These are phyloP conservation scores for Clavispora asparagi DNA, from an alignment of 805 yeast genomes.

Conservation along the genomic window DNA sequence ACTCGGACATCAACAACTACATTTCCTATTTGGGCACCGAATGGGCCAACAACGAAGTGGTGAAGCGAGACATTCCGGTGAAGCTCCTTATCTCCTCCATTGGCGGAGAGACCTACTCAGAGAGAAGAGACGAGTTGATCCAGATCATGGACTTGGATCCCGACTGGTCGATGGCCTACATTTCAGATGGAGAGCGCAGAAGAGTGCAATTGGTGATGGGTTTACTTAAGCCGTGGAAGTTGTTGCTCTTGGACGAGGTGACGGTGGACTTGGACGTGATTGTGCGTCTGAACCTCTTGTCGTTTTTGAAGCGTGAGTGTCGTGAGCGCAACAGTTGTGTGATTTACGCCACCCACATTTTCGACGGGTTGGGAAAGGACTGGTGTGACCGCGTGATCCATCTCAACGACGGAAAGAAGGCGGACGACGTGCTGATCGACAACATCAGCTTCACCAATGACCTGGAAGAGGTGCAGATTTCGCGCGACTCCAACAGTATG, in stretches of 20 bases:
- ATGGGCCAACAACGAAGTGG: conserved; percentile 91
- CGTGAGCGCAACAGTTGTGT: conserved; percentile 64
- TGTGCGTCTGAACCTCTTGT: conserved; percentile 70
- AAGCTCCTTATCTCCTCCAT: conserved; percentile 69
- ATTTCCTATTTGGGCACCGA: conserved; percentile 92
- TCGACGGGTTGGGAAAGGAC: conserved; percentile 76
- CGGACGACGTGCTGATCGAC: conserved; percentile 29
- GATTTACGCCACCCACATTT: conserved; percentile 92
- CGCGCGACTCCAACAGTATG: conserved; percentile 16
- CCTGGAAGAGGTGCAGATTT: conserved; percentile 21
- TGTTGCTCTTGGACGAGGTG: conserved; percentile 88
- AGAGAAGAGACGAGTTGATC: conserved; percentile 71
- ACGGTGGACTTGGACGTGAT: conserved; percentile 95
- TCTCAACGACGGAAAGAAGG: conserved; percentile 58
- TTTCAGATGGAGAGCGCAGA: conserved; percentile 93
- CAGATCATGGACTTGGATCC: conserved; percentile 80
- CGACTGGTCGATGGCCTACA: conserved; percentile 85
- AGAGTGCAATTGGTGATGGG: conserved; percentile 96
- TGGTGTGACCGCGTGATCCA: conserved; percentile 90
- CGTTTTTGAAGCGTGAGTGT: conserved; percentile 73
- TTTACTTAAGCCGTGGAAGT: conserved; percentile 81
- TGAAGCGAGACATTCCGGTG: conserved; percentile 88
- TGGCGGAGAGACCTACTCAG: conserved; percentile 62
- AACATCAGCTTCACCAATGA: conserved; percentile 27
- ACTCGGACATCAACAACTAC: conserved; percentile 41